phyloP scores from a whole-genome alignment of 345 rosid species.

The Eucalyptus marginata region DNA sequence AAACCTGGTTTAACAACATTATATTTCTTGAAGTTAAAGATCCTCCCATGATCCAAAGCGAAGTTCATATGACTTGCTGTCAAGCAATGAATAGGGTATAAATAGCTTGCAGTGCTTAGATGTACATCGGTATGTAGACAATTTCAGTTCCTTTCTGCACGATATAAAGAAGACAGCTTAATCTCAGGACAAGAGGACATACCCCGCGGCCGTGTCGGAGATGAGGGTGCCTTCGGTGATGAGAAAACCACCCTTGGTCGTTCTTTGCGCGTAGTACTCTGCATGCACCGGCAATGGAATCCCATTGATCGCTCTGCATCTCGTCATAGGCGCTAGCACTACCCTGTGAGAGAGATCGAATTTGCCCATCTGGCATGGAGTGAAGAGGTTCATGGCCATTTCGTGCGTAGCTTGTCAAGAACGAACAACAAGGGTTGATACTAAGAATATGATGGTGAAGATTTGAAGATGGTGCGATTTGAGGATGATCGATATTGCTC shows the following conservation, averaged over 20 bases:
- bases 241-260: conserved; percentile 58
- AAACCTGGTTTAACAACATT: conserved; percentile 21
- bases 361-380: conserved; percentile 55
- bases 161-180: too few species aligned
- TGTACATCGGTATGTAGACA: too few species aligned
- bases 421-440: too few species aligned
- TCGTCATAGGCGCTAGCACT: background rate
- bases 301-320: background rate
- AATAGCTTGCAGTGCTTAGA: background rate
- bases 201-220: conserved; percentile 49
- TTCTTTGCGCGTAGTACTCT: background rate
- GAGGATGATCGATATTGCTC: too few species aligned
- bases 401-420: too few species aligned
- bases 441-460: too few species aligned
- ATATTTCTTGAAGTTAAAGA: background rate
- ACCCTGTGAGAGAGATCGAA: conserved; percentile 27
- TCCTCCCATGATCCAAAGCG: background rate
- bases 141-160: too few species aligned
- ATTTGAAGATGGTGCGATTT: too few species aligned
- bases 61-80: background rate
- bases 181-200: background rate
- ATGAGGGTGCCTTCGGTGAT: conserved; percentile 69
- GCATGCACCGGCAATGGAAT: background rate
- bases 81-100: background rate
- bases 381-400: conserved; percentile 18